Evolutionary conservation across 176 grass and related monocot genomes (phyloP), one percentile per base, ranked within the genome.

Genomic region (Ananas comosus): DNA sequence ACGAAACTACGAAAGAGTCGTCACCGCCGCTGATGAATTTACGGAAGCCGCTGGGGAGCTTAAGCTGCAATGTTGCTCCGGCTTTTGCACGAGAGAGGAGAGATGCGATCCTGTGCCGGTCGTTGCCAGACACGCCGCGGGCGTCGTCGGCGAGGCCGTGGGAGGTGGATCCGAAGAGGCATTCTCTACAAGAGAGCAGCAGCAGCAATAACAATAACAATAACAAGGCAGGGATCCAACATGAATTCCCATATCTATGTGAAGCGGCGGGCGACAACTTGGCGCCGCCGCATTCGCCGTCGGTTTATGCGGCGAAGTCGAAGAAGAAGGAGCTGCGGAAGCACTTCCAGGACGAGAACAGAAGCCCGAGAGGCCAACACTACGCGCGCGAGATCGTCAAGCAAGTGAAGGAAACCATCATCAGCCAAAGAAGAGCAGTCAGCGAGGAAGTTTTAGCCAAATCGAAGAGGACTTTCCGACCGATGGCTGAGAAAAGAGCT

Each of bases 331-430:
- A 76, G 13, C 18, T 18, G 0, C 14, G 56, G 1, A 64, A 74
- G 2, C 67, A 74, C n/a, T 9, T 33, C n/a, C 17, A n/a, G 16
- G 85, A 88, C 49, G 80, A 83, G 76, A 68, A 79, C 64, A 81
- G 49, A 64, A 81, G 83, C 69, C 83, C 83, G 1, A 81, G 66
- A 33, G 73, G 80, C 52, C 82, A 74, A 61, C 74, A 92, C 51
- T 70, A 81, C 50, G 82, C 48, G 5, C 78, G 76, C 47, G 91
- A 96, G 83, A 85, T 88, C 56, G 77, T 85, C 5, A 75, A 80
- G 80, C 86, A 90, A 18, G 83, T 88, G 77, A 90, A 90, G 89
- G 82, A 92, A 75, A 86, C 65, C 13, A 72, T 92, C 48, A 69
- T 59, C 51, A 89, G 51, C 18, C 80, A 79, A 72, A 86, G 80